Evolutionary conservation across 2,329 filamentous ascomycete genomes (phyloP).

Genomic region (Claviceps capensis): DNA sequence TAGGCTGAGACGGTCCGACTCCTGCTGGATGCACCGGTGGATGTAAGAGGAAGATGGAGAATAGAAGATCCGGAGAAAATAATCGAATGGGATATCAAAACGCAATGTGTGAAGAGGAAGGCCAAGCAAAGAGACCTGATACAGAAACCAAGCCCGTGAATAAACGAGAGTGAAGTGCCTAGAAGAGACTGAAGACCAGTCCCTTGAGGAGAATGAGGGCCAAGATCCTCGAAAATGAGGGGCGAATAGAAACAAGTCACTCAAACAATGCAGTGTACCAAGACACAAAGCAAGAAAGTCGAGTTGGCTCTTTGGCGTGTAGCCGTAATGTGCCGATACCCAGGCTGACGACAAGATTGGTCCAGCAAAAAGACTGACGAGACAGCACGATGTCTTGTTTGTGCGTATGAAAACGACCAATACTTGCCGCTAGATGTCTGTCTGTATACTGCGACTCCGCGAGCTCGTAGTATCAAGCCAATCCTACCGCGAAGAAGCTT

Average conservation of each 20-base stretch:
- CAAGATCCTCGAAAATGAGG: neutral
- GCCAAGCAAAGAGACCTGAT: neutral
- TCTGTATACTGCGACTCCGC: neutral
- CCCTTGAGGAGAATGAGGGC: neutral
- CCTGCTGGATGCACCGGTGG: neutral
- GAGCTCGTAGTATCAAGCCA: neutral
- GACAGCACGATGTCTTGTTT: neutral
- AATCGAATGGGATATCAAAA: too few species aligned
- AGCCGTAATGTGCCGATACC: neutral
- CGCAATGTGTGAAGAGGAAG: neutral
- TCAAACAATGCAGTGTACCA: conserved; percentile 10
- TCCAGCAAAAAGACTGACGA: neutral
- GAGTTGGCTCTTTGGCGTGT: conserved; percentile 3
- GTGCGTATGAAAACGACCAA: neutral
- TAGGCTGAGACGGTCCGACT: conserved; percentile 1
- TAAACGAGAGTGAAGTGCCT: too few species aligned
- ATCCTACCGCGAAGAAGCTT: neutral
- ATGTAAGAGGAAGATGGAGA: neutral
- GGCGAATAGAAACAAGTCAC: conserved; percentile 2
- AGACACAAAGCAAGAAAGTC: conserved; percentile 4
- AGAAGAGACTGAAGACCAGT: too few species aligned
- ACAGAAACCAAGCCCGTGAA: too few species aligned
- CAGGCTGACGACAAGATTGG: neutral
- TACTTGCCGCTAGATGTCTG: neutral
- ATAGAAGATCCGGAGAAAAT: too few species aligned